These are phyloP conservation scores for Arthonia radiata DNA, from an alignment of 495 filamentous ascomycete genomes.

Conservation along the genomic window DNA sequence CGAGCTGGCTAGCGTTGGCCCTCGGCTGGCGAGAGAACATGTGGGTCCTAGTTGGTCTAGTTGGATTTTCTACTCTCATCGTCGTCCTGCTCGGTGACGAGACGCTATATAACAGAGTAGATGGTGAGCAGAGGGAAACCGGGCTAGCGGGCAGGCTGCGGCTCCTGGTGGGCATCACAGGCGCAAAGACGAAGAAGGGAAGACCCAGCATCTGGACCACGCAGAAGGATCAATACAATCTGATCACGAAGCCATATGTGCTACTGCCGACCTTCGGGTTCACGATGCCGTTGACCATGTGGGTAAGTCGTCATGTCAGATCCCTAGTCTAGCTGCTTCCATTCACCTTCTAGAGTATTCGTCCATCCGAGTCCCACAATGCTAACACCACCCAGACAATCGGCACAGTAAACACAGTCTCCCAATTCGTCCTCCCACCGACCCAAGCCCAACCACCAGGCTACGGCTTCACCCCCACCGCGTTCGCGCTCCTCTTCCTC, in stretches of 20 bases:
- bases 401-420: conserved; percentile 12
- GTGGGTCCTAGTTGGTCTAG: conserved; percentile 21
- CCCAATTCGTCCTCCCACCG: conserved; percentile 14
- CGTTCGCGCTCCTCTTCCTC: conserved; percentile 12
- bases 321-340: conserved; percentile 9
- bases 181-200: conserved; percentile 3
- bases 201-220: conserved; percentile 6
- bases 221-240: conserved; percentile 5
- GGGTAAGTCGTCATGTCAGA: conserved; percentile 12
- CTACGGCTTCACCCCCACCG: conserved; percentile 11
- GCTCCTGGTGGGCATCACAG: conserved; percentile 10
- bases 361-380: conserved; percentile 12
- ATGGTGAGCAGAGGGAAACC: conserved; percentile 1
- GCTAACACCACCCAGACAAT: conserved; percentile 6
- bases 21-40: conserved; percentile 21
- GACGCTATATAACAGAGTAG: conserved; percentile 17
- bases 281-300: too few species aligned
- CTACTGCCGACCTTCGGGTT: conserved; percentile 11
- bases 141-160: conserved; percentile 4
- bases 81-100: conserved; percentile 23
- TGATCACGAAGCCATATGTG: conserved; percentile 10
- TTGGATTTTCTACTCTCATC: conserved; percentile 17
- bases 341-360: conserved; percentile 18
- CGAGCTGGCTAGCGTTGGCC: conserved; percentile 15
- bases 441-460: too few species aligned